phyloP scores from a whole-genome alignment of 495 filamentous ascomycete genomes.

The Stereocaulon alpinum region DNA sequence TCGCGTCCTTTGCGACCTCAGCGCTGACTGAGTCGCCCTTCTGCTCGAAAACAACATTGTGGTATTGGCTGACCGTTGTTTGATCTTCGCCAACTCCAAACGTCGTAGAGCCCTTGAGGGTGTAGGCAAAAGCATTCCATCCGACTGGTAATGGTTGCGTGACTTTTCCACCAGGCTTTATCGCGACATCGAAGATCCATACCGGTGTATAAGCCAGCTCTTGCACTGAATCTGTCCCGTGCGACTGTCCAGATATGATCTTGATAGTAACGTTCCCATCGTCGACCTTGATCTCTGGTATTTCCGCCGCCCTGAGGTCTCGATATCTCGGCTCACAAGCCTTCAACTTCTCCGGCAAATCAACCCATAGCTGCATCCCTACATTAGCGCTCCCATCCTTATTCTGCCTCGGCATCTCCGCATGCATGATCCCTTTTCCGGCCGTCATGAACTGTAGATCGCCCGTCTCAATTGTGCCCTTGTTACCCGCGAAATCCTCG shows the following conservation, averaged over 20 bases:
- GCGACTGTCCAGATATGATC: slow-evolving; percentile 74
- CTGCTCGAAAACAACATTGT: slow-evolving; percentile 86
- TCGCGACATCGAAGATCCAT: slow-evolving; percentile 81
- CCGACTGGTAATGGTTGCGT: slow-evolving; percentile 63
- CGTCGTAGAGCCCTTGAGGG: slow-evolving; percentile 54
- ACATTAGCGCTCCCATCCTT: slow-evolving; percentile 66
- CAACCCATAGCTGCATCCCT: slow-evolving; percentile 92
- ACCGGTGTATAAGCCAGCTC: slow-evolving; percentile 93
- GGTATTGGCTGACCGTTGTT: slow-evolving; percentile 48
- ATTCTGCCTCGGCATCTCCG: slow-evolving; percentile 87
- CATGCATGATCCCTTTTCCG: slow-evolving; percentile 85
- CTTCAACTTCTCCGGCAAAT: slow-evolving; percentile 74
- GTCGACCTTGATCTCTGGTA: slow-evolving; percentile 59
- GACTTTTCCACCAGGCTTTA: slow-evolving; percentile 67
- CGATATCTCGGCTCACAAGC: slow-evolving; percentile 84
- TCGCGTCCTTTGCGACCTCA: slow-evolving; percentile 57
- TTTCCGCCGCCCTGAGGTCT: slow-evolving; percentile 66
- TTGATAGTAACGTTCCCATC: slow-evolving; percentile 68
- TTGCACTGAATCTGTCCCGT: slow-evolving; percentile 75
- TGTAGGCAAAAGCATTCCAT: slow-evolving; percentile 91
- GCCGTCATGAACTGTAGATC: slow-evolving; percentile 98
- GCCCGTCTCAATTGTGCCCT: slow-evolving; percentile 71
- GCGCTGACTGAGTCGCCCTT: slow-evolving; percentile 63
- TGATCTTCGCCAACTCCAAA: slow-evolving; percentile 49
- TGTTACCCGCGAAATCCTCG: slow-evolving; percentile 88